These are phyloP conservation scores for Tulasnella sp. DNA, from an alignment of 768 basidiomycete species.

Conservation along the genomic window DNA sequence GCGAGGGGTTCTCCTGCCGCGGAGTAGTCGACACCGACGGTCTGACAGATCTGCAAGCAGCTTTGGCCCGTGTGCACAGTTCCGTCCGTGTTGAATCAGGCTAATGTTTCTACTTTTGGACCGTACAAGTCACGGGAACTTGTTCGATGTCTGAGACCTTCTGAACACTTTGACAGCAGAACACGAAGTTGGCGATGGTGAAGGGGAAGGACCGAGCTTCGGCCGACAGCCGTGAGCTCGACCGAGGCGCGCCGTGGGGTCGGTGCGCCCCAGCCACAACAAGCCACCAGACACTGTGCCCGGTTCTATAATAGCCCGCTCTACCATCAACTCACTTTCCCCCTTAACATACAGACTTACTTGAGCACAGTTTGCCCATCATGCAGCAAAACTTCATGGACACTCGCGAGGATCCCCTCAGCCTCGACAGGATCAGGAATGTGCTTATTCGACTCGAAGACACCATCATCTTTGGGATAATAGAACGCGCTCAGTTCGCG, in stretches of 20 bases:
- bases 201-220: neutral
- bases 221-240: neutral
- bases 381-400: slow-evolving; percentile 56
- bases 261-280: neutral
- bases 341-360: neutral
- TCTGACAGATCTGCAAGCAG: neutral
- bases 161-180: neutral
- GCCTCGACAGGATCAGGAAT: slow-evolving; percentile 78
- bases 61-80: no score
- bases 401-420: slow-evolving; percentile 59
- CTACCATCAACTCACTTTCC: neutral
- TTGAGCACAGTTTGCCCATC: neutral
- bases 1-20: neutral
- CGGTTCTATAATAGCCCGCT: neutral
- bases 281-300: neutral
- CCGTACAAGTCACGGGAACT: neutral
- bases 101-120: neutral
- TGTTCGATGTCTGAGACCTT: neutral
- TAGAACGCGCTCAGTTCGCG: slow-evolving; percentile 95
- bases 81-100: neutral
- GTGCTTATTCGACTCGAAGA: slow-evolving; percentile 89
- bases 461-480: slow-evolving; percentile 93
- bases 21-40: neutral
- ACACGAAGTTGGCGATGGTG: neutral
- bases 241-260: neutral